These are phyloP conservation scores for Lignosus rhinocerotis DNA, from an alignment of 1,284 basidiomycete species.

Conservation along the genomic window DNA sequence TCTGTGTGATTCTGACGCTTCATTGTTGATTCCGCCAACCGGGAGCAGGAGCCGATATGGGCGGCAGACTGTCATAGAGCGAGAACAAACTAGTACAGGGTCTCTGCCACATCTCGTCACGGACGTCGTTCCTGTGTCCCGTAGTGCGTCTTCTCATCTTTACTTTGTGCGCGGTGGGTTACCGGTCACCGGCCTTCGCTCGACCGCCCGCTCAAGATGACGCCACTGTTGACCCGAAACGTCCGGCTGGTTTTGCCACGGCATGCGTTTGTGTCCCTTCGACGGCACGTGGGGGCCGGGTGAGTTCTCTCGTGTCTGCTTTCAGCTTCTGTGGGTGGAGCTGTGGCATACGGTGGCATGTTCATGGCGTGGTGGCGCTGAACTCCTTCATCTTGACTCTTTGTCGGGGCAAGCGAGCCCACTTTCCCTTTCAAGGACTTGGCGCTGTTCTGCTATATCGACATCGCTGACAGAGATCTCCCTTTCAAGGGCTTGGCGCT, in stretches of 20 bases:
- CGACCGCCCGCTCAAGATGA: neutral
- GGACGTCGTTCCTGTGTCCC: constrained; percentile 12
- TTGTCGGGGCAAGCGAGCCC: neutral
- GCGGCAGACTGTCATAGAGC: neutral
- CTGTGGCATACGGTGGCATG: constrained; percentile 4
- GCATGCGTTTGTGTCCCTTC: too few relatives aligned
- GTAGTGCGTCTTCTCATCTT: neutral
- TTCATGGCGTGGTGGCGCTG: constrained; percentile 1
- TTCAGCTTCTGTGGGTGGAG: constrained; percentile 5
- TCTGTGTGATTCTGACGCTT: constrained; percentile 3
- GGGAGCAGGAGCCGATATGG: constrained; percentile 6
- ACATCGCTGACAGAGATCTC: neutral
- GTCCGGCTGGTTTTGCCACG: neutral
- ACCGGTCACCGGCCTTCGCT: neutral
- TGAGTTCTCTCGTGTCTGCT: constrained; percentile 5
- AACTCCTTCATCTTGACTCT: neutral
- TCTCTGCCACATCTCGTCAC: constrained; percentile 5
- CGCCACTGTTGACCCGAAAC: neutral
- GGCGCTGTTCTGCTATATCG: neutral
- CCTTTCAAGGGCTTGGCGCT: neutral
- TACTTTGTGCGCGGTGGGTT: neutral
- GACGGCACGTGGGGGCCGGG: neutral
- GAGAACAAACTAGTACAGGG: neutral
- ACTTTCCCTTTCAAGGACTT: neutral
- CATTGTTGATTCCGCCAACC: neutral